Evolutionary conservation across 176 grass and related monocot species (phyloP).

Genomic region (maize (Zea mays)): DNA sequence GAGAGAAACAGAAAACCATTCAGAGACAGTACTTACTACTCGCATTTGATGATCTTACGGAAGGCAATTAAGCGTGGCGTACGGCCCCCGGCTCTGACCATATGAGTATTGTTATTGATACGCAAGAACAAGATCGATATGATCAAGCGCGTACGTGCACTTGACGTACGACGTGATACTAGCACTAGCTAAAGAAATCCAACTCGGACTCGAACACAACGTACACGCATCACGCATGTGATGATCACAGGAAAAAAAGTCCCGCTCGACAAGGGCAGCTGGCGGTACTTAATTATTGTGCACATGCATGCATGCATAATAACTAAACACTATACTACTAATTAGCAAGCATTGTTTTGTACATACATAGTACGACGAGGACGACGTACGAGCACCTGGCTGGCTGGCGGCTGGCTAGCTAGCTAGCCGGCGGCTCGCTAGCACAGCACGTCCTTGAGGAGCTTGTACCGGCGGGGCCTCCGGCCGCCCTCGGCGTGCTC

Average conservation of each 20-base stretch:
- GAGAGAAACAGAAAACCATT: neutral
- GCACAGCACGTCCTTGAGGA: slow-evolving; percentile 91
- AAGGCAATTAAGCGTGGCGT: neutral
- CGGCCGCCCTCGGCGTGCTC: slow-evolving; percentile 42
- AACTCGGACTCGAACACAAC: neutral
- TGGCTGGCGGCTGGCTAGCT: neutral
- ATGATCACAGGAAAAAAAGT: neutral
- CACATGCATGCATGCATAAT: neutral
- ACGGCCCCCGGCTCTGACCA: neutral
- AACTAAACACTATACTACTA: neutral
- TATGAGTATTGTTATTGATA: neutral
- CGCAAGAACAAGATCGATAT: neutral
- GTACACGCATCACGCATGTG: neutral
- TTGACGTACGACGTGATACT: neutral
- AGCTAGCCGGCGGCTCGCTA: slow-evolving; percentile 16
- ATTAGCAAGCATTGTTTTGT: neutral
- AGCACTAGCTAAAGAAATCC: neutral
- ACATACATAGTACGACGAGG: neutral
- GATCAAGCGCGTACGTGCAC: neutral
- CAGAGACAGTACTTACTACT: too few relatives aligned
- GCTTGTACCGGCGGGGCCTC: slow-evolving; percentile 88
- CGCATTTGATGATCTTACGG: neutral
- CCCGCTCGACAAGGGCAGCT: too few relatives aligned
- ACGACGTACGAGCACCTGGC: neutral
- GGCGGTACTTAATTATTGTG: neutral